Percentiles rank a stretch among this genome's conserved stretches.
These are phyloP conservation scores for Metarhizium anisopliae DNA, from an alignment of 2,329 filamentous ascomycete species.

Conservation along the genomic window DNA sequence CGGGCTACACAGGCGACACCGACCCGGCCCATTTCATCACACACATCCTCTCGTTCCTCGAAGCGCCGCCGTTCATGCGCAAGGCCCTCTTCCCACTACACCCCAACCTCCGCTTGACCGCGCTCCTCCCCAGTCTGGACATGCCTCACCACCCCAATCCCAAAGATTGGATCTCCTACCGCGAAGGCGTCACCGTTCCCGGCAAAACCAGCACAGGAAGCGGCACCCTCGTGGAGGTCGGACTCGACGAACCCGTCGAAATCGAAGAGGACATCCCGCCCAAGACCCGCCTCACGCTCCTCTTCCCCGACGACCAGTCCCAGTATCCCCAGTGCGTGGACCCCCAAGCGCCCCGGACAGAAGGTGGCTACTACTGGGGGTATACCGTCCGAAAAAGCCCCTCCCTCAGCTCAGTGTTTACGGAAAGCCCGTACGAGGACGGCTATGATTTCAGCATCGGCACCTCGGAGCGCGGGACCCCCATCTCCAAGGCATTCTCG, in stretches of 20 bases:
- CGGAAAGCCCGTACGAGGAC: slow-evolving; percentile 62
- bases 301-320: slow-evolving; percentile 38
- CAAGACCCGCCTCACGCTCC: slow-evolving; percentile 66
- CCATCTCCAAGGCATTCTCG: slow-evolving; percentile 38
- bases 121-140: slow-evolving; percentile 66
- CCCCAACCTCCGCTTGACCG: slow-evolving; percentile 65
- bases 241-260: slow-evolving; percentile 43
- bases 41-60: slow-evolving; percentile 72
- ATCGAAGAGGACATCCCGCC: slow-evolving; percentile 55
- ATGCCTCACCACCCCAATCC: slow-evolving; percentile 75
- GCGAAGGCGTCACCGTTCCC: slow-evolving; percentile 62
- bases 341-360: slow-evolving; percentile 59
- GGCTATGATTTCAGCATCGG: slow-evolving; percentile 80
- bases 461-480: slow-evolving; percentile 66
- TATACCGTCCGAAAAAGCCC: slow-evolving; percentile 59
- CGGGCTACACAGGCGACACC: slow-evolving; percentile 56
- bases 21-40: slow-evolving; percentile 74
- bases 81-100: slow-evolving; percentile 69
- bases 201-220: slow-evolving; percentile 30
- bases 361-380: slow-evolving; percentile 81
- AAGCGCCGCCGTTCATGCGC: slow-evolving; percentile 76
- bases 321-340: slow-evolving; percentile 50
- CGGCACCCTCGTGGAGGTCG: slow-evolving; percentile 50
- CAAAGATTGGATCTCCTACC: slow-evolving; percentile 70
- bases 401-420: slow-evolving; percentile 66